phyloP scores from a whole-genome alignment of 176 grass and related monocot genomes.

The Oryza meyeriana region DNA sequence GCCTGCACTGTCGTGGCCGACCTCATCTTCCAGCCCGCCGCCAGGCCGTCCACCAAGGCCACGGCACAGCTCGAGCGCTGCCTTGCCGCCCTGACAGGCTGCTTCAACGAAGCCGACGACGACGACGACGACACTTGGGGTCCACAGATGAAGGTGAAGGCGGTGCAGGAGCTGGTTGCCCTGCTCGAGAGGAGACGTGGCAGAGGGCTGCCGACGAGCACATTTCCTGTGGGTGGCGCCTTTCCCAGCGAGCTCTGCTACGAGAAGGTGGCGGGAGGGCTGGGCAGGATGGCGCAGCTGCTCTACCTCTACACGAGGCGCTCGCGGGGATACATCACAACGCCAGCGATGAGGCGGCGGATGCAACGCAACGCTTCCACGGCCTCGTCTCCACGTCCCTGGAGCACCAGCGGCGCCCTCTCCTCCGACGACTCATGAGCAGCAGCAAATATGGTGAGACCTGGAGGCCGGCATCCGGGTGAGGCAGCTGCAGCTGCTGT shows the following conservation, averaged over 20 bases:
- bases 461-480: slow-evolving; percentile 27
- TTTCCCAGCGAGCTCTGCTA: slow-evolving; percentile 40
- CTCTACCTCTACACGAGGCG: slow-evolving; percentile 48
- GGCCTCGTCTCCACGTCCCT: slow-evolving; percentile 29
- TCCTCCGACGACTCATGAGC: neutral
- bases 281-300: slow-evolving; percentile 56
- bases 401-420: slow-evolving; percentile 3
- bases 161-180: slow-evolving; percentile 32
- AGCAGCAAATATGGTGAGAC: neutral
- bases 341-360: neutral
- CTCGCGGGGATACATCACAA: neutral
- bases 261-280: slow-evolving; percentile 41
- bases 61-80: slow-evolving; percentile 42
- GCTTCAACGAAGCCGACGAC: neutral
- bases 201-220: slow-evolving; percentile 54
- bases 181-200: slow-evolving; percentile 34
- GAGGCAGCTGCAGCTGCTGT: neutral
- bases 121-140: no score
- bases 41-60: slow-evolving; percentile 54
- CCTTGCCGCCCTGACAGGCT: slow-evolving; percentile 35
- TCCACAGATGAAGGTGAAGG: slow-evolving; percentile 19
- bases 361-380: slow-evolving; percentile 47
- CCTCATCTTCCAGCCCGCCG: slow-evolving; percentile 58
- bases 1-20: slow-evolving; percentile 46
- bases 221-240: slow-evolving; percentile 62